Evolutionary conservation across 169 alveolate species (phyloP).

Genomic region (Plasmodium knowlesi): DNA sequence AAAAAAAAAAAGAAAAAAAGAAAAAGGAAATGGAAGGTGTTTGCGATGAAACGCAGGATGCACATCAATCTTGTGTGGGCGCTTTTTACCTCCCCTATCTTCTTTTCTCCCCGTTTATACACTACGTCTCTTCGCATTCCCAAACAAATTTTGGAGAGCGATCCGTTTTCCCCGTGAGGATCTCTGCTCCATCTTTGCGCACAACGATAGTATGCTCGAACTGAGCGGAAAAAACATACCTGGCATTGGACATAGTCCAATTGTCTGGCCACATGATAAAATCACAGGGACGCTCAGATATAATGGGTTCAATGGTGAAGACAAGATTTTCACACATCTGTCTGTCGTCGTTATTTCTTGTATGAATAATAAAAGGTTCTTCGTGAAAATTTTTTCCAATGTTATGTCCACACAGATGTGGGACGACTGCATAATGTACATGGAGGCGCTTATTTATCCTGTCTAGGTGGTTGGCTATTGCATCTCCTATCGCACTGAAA

Average conservation of each 20-base stretch:
- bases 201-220: conserved; percentile 83
- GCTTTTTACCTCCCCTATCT: background rate
- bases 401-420: conserved; percentile 83
- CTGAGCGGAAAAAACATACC: conserved; percentile 77
- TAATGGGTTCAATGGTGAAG: conserved; percentile 87
- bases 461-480: conserved; percentile 25
- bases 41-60: background rate
- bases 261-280: conserved; percentile 87
- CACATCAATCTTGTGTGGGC: background rate
- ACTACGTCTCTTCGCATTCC: background rate
- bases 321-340: conserved; percentile 86
- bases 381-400: conserved; percentile 85
- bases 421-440: conserved; percentile 54
- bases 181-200: conserved; percentile 76
- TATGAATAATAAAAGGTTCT: conserved; percentile 77
- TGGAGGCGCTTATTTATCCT: conserved; percentile 21
- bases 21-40: background rate
- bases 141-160: conserved; percentile 37
- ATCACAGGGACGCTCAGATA: conserved; percentile 71
- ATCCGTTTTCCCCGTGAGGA: conserved; percentile 74
- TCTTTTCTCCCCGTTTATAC: too few relatives aligned
- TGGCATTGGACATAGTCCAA: conserved; percentile 87
- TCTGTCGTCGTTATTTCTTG: conserved; percentile 76
- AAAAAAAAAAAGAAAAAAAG: background rate
- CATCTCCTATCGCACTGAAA: conserved; percentile 49